Conservation (phyloP, 257 asterid species). For the Salvia rosmarinus region DNA sequence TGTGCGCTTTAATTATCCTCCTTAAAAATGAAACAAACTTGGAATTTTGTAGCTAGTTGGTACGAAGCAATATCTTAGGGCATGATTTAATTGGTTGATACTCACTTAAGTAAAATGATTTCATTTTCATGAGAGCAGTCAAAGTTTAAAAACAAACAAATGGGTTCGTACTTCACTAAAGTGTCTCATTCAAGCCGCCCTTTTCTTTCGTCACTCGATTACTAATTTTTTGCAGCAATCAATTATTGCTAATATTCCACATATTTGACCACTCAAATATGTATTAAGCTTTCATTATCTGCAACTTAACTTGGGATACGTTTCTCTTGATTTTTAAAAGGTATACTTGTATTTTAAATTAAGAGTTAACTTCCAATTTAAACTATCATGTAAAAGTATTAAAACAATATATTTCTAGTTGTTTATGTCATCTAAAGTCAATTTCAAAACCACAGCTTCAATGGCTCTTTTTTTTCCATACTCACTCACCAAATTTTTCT, state of each 20-base stretch:
- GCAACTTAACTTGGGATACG: background rate
- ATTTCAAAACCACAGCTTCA: too few species aligned
- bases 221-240: background rate
- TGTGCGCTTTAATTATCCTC: too few species aligned
- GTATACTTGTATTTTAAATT: background rate
- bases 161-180: conserved; percentile 21
- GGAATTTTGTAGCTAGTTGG: background rate
- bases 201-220: background rate
- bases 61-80: background rate
- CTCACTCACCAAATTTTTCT: background rate
- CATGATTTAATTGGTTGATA: background rate
- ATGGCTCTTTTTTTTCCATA: too few species aligned
- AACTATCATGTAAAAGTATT: too few species aligned
- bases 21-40: too few species aligned
- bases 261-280: conserved; percentile 16
- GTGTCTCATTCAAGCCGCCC: background rate
- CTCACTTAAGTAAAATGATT: background rate
- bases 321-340: background rate
- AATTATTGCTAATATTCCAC: conserved; percentile 19
- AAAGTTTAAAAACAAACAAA: conserved; percentile 24
- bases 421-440: too few species aligned
- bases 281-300: background rate
- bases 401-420: too few species aligned
- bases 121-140: background rate
- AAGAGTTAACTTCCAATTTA: background rate